A percentile compares a stretch with the other conserved stretches of the same genome.
phyloP scores from a whole-genome alignment of 2,329 filamentous ascomycete genomes.

The Colletotrichum plurivorum region DNA sequence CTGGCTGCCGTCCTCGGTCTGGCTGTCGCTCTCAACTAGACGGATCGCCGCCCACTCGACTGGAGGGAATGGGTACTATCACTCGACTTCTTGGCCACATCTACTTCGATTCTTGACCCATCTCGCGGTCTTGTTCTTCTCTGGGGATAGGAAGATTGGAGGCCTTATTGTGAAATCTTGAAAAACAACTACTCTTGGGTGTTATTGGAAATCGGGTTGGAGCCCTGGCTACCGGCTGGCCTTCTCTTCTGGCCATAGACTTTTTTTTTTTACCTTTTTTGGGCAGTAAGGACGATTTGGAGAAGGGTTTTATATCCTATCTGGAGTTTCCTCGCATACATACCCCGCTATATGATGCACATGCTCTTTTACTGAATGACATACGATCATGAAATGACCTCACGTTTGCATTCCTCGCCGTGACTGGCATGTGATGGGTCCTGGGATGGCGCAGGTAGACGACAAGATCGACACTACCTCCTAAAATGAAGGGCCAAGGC shows the following conservation, averaged over 20 bases:
- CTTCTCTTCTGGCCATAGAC: constrained; percentile 38
- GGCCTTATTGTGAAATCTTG: constrained; percentile 26
- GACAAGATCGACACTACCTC: neutral
- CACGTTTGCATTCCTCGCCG: constrained; percentile 5
- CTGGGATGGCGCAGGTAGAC: neutral
- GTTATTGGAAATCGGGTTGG: constrained; percentile 23
- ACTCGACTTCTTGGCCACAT: constrained; percentile 24
- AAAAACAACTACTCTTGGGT: constrained; percentile 13
- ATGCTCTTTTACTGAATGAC: constrained; percentile 39
- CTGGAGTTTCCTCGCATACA: constrained; percentile 32
- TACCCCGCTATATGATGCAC: constrained; percentile 37
- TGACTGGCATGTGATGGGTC: constrained; percentile 21
- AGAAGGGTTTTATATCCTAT: constrained; percentile 33
- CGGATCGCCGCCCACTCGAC: constrained; percentile 47
- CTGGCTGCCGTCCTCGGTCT: constrained; percentile 56
- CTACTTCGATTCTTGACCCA: constrained; percentile 39
- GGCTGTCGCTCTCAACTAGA: constrained; percentile 52
- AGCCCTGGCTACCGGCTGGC: constrained; percentile 39
- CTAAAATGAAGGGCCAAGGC: neutral
- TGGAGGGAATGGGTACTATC: constrained; percentile 1
- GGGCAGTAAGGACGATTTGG: constrained; percentile 17
- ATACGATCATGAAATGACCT: constrained; percentile 36
- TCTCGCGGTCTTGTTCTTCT: constrained; percentile 43
- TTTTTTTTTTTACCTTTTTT: constrained; percentile 6
- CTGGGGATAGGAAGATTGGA: constrained; percentile 46